phyloP scores from a whole-genome alignment of 805 yeast species.

The Wickerhamiella lipophila region DNA sequence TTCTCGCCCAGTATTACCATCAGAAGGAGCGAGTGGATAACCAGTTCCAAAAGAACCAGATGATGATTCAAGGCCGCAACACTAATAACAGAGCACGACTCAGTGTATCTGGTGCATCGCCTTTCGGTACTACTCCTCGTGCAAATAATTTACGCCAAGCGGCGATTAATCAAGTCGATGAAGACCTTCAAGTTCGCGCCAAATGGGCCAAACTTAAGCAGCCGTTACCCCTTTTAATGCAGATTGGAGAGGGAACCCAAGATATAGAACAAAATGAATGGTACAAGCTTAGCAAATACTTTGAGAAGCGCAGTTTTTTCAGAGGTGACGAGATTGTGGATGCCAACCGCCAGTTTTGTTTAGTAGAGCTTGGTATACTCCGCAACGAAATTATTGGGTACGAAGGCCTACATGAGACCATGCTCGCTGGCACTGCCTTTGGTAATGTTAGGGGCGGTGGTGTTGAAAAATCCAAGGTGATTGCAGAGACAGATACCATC shows the following conservation, averaged over 20 bases:
- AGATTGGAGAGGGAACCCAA: constrained; percentile 37
- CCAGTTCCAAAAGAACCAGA: neutral
- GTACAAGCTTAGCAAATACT: constrained; percentile 46
- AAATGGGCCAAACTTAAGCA: constrained; percentile 32
- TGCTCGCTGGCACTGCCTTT: constrained; percentile 62
- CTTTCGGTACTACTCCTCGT: constrained; percentile 23
- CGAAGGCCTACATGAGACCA: constrained; percentile 38
- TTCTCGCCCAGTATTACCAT: constrained; percentile 49
- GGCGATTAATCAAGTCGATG: constrained; percentile 26
- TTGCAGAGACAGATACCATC: constrained; percentile 48
- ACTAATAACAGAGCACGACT: neutral
- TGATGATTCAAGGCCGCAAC: neutral
- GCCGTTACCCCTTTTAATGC: constrained; percentile 54
- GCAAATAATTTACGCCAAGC: constrained; percentile 23
- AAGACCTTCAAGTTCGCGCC: constrained; percentile 23
- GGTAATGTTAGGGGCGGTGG: constrained; percentile 43
- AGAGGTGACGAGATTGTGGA: constrained; percentile 35
- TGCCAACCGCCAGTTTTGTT: constrained; percentile 37
- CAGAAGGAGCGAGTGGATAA: constrained; percentile 23
- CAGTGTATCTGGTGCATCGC: neutral
- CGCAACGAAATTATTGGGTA: constrained; percentile 3
- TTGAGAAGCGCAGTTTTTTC: constrained; percentile 38
- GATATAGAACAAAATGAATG: constrained; percentile 41
- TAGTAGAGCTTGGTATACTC: constrained; percentile 32
- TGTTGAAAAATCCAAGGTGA: constrained; percentile 36